phyloP scores from a whole-genome alignment of 345 rosid genomes.

The Eucalyptus cloeziana region DNA sequence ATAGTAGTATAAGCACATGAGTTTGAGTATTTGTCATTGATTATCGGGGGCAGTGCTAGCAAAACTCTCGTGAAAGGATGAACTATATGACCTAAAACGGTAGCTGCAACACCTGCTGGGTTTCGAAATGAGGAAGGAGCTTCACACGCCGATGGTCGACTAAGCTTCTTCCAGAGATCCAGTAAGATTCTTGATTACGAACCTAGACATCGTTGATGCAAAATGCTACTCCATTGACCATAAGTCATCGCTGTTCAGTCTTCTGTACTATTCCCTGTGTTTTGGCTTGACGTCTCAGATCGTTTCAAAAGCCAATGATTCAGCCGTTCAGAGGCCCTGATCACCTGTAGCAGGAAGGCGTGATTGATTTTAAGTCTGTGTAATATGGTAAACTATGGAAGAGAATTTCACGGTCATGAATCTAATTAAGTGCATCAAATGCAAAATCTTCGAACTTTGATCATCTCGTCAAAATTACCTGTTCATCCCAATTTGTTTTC shows the following conservation, averaged over 20 bases:
- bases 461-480: neutral
- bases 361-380: neutral
- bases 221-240: neutral
- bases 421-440: neutral
- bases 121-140: neutral
- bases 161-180: neutral
- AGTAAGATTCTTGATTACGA: neutral
- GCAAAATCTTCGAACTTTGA: neutral
- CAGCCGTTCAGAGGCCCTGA: conserved; percentile 1
- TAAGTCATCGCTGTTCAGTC: neutral
- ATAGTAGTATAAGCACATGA: neutral
- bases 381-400: neutral
- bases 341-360: neutral
- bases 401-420: neutral
- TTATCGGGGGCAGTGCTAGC: neutral
- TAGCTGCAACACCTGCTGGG: neutral
- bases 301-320: conserved; percentile 1
- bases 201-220: neutral
- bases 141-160: neutral
- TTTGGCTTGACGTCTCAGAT: neutral
- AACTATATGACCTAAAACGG: neutral
- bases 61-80: neutral
- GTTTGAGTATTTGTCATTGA: neutral
- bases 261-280: neutral
- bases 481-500: conserved; percentile 12